Percentiles rank a stretch among this genome's conserved stretches.
phyloP scores from a whole-genome alignment of 345 rosid genomes.

The Laguncularia racemosa region DNA sequence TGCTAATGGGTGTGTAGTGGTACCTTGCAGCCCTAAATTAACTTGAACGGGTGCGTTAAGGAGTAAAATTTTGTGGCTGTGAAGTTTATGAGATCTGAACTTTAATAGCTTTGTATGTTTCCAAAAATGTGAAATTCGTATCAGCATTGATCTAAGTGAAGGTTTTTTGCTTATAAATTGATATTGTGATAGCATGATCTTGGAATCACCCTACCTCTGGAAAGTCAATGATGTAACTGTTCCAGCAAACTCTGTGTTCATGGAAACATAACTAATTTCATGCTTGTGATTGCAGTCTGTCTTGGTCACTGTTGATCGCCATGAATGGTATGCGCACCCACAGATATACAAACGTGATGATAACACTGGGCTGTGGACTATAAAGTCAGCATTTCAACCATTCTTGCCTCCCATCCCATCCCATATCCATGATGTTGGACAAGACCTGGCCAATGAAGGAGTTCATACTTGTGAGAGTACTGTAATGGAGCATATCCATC shows the following conservation, averaged over 20 bases:
- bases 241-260: not conserved
- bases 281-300: conserved; percentile 56
- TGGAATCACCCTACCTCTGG: no score
- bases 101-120: no score
- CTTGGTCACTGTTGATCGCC: conserved; percentile 80
- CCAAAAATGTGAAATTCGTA: no score
- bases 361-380: conserved; percentile 78
- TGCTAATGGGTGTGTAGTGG: no score
- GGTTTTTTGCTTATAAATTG: no score
- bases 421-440: conserved; percentile 26
- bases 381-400: conserved; percentile 49
- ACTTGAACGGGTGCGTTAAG: no score
- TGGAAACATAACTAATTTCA: not conserved
- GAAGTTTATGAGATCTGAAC: no score
- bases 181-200: no score
- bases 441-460: conserved; percentile 16
- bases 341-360: conserved; percentile 87
- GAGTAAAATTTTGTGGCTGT: no score
- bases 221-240: not conserved
- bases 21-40: no score
- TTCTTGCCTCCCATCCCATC: conserved; percentile 22
- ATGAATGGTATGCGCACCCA: conserved; percentile 96
- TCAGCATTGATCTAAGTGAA: no score
- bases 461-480: conserved; percentile 29
- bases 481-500: conserved; percentile 37